A percentile compares a stretch with the other conserved stretches of the same genome.
Conservation (phyloP, 139 green algal genomes). For the Diplosphaera chodatii region DNA sequence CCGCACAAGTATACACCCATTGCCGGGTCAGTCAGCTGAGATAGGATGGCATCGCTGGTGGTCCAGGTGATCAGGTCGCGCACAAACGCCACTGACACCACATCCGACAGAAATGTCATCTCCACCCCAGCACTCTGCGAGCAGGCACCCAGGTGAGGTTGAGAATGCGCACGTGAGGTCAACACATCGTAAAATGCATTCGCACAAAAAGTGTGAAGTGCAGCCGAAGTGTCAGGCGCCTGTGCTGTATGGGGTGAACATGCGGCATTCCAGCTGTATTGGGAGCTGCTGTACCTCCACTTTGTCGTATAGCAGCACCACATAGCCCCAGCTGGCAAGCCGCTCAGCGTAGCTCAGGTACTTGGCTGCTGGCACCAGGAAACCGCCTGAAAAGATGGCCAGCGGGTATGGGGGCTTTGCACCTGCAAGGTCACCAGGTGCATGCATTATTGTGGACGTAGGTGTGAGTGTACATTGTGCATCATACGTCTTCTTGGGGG, state of each 20-base stretch:
- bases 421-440: too few species aligned
- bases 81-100: slow-evolving; percentile 51
- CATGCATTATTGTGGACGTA: too few species aligned
- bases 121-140: background rate
- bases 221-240: too few species aligned
- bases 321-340: slow-evolving; percentile 47
- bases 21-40: slow-evolving; percentile 39
- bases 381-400: slow-evolving; percentile 79
- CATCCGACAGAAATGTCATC: slow-evolving; percentile 50
- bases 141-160: too few species aligned
- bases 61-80: slow-evolving; percentile 69
- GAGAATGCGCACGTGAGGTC: too few species aligned
- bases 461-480: too few species aligned
- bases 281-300: too few species aligned
- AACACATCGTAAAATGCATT: too few species aligned
- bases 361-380: slow-evolving; percentile 59
- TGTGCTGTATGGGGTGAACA: too few species aligned
- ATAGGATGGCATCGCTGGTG: slow-evolving; percentile 39
- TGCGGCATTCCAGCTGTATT: too few species aligned
- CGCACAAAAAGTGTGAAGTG: too few species aligned
- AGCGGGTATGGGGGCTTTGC: slow-evolving; percentile 71
- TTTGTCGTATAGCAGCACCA: slow-evolving; percentile 54
- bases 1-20: slow-evolving; percentile 44
- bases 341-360: slow-evolving; percentile 61
- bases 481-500: too few species aligned